Conservation (phyloP, 2,329 filamentous ascomycete genomes). For the Phaeoacremonium minimum region DNA sequence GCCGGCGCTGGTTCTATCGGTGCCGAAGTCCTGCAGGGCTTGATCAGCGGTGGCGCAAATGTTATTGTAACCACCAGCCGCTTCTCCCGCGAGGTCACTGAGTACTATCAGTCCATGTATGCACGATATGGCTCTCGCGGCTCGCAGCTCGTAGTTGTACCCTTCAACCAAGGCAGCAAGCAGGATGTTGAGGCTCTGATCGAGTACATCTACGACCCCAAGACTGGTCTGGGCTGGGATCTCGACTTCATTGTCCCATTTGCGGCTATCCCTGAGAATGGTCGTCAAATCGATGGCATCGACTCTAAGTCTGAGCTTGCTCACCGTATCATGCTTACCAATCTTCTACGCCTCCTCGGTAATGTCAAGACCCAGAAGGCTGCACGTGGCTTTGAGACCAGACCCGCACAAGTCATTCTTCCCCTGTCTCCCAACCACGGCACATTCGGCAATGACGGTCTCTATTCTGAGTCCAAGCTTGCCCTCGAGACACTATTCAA, state of each 20-base stretch:
- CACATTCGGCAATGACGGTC: slow-evolving; percentile 94
- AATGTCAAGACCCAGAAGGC: slow-evolving; percentile 88
- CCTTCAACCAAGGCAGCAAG: slow-evolving; percentile 98
- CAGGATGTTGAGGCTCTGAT: slow-evolving; percentile 93
- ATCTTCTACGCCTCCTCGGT: slow-evolving; percentile 86
- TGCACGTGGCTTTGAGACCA: slow-evolving; percentile 83
- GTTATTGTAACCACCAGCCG: slow-evolving; percentile 95
- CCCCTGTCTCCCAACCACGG: slow-evolving; percentile 97
- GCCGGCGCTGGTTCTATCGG: slow-evolving; percentile 97
- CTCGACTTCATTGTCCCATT: slow-evolving; percentile 95
- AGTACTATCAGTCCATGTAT: slow-evolving; percentile 99
- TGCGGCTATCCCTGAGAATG: slow-evolving; percentile 95
- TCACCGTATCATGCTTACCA: slow-evolving; percentile 98
- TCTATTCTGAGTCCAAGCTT: slow-evolving; percentile 98
- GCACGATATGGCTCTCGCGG: slow-evolving; percentile 88
- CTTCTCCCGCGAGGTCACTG: slow-evolving; percentile 94
- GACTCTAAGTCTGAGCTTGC: slow-evolving; percentile 97
- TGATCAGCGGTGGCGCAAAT: slow-evolving; percentile 95
- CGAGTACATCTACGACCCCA: slow-evolving; percentile 93
- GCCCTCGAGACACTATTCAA: slow-evolving; percentile 97
- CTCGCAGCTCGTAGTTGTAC: slow-evolving; percentile 94
- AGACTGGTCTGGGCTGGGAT: slow-evolving; percentile 97
- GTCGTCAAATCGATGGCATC: slow-evolving; percentile 92
- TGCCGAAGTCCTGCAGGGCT: slow-evolving; percentile 90
- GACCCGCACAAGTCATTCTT: slow-evolving; percentile 92